Conservation (phyloP, 1,284 basidiomycete species). For the Rugosomyces carneus region DNA sequence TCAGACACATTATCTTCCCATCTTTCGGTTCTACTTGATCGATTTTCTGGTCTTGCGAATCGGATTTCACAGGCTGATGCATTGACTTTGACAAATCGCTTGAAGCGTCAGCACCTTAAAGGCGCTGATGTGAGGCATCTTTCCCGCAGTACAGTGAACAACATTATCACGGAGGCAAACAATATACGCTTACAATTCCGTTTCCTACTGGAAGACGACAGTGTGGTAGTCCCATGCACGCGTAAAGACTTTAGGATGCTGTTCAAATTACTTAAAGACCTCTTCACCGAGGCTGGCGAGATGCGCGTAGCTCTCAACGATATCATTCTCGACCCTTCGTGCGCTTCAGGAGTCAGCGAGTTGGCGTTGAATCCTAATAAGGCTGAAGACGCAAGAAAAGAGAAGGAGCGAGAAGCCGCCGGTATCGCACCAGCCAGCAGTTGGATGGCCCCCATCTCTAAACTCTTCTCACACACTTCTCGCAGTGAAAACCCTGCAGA, state of each 20-base stretch:
- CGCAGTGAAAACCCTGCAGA: conserved; percentile 12
- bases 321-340: conserved; percentile 80
- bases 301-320: conserved; percentile 85
- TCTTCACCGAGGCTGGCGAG: conserved; percentile 79
- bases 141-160: conserved; percentile 77
- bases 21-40: conserved; percentile 66
- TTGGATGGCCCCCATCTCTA: conserved; percentile 83
- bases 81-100: conserved; percentile 79
- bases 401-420: conserved; percentile 24
- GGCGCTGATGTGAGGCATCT: conserved; percentile 85
- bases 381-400: conserved; percentile 33
- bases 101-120: conserved; percentile 88
- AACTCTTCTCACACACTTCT: conserved; percentile 48
- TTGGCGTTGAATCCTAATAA: conserved; percentile 61
- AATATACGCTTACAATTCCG: conserved; percentile 75
- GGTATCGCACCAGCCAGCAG: conserved; percentile 28
- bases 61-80: conserved; percentile 82
- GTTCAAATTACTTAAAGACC: conserved; percentile 82
- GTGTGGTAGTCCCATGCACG: conserved; percentile 56
- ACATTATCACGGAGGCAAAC: conserved; percentile 68
- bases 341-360: conserved; percentile 70
- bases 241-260: conserved; percentile 81
- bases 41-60: conserved; percentile 58
- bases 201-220: conserved; percentile 65
- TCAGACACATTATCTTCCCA: conserved; percentile 46